phyloP scores from a whole-genome alignment of 192 early-diverging fungal genomes.

The Coemansia asiatica region DNA sequence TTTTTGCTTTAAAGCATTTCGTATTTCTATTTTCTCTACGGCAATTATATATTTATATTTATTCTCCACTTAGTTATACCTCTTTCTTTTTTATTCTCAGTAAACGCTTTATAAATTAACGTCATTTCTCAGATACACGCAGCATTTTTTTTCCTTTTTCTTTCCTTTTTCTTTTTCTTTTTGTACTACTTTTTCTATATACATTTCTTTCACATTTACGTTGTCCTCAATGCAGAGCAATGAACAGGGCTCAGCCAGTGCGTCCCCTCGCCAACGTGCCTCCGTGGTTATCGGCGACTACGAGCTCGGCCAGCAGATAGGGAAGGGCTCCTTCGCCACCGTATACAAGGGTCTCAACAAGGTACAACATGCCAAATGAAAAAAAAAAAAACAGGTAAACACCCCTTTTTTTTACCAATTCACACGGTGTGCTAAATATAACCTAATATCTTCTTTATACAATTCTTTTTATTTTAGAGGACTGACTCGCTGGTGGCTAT shows the following conservation, averaged over 20 bases:
- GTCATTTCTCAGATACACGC: background rate
- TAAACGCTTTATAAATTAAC: background rate
- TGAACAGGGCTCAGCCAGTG: constrained; percentile 21
- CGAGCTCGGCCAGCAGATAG: constrained; percentile 78
- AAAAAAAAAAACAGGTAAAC: constrained; percentile 2
- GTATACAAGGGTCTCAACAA: constrained; percentile 81
- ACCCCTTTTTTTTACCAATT: too few relatives aligned
- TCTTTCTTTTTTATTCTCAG: constrained; percentile 10
- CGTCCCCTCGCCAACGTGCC: constrained; percentile 42
- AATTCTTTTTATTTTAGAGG: constrained; percentile 24
- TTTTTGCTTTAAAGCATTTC: background rate
- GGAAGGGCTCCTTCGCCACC: constrained; percentile 93
- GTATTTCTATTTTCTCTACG: background rate
- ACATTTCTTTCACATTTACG: background rate
- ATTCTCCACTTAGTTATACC: background rate
- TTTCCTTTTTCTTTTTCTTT: background rate
- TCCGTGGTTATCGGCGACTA: constrained; percentile 73
- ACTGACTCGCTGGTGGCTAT: constrained; percentile 75
- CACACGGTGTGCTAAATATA: background rate
- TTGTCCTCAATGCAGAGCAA: constrained; percentile 39
- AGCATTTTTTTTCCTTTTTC: background rate
- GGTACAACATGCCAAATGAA: constrained; percentile 39
- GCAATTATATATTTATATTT: too few relatives aligned
- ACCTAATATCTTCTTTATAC: background rate
- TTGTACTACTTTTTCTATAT: background rate